These are phyloP conservation scores for Camelina neglecta DNA, from an alignment of 345 rosid genomes.

Conservation along the genomic window DNA sequence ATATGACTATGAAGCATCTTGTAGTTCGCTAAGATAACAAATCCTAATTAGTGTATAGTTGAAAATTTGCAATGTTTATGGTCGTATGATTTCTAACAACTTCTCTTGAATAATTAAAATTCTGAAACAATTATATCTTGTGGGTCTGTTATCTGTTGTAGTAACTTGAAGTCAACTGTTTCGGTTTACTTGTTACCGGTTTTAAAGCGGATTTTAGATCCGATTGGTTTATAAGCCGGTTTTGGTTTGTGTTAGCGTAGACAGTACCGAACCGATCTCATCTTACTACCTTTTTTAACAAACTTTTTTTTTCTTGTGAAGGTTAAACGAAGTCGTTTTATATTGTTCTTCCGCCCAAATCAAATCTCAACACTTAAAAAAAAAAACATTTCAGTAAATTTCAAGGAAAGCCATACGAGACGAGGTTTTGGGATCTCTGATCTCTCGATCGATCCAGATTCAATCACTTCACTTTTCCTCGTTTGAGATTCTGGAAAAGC, in stretches of 20 bases:
- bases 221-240: conserved; percentile 15
- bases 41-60: background rate
- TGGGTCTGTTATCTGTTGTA: no score
- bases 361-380: conserved; percentile 35
- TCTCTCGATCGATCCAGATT: conserved; percentile 34
- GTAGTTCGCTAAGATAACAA: background rate
- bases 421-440: conserved; percentile 16
- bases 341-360: conserved; percentile 42
- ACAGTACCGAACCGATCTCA: conserved; percentile 27
- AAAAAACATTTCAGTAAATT: background rate
- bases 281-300: conserved; percentile 1
- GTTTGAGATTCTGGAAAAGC: no score
- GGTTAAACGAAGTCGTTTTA: conserved; percentile 10
- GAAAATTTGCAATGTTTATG: background rate
- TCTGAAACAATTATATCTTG: no score
- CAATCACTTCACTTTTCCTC: background rate
- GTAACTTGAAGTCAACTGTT: background rate
- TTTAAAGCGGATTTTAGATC: background rate
- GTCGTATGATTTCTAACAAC: background rate
- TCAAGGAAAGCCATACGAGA: background rate
- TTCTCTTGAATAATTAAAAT: no score
- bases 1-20: background rate
- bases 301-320: background rate
- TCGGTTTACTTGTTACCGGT: conserved; percentile 16
- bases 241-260: background rate